These are phyloP conservation scores for Chamaecrista fasciculata DNA, from an alignment of 306 rosid species.

Conservation along the genomic window DNA sequence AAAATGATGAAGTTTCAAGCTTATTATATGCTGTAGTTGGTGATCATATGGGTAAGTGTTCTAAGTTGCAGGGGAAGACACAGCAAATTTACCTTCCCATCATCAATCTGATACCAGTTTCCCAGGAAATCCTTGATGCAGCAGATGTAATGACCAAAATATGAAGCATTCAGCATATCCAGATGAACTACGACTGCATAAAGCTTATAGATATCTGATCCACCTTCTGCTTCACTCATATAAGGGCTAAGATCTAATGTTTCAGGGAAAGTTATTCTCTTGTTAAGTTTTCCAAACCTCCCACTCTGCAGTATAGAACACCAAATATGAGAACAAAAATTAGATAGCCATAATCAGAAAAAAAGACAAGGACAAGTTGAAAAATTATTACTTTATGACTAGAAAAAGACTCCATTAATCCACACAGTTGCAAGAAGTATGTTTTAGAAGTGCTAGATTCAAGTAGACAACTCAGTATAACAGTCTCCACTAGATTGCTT, in stretches of 20 bases:
- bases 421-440: not conserved
- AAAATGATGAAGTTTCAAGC: conserved; percentile 16
- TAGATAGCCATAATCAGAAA: not conserved
- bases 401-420: not conserved
- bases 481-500: conserved; percentile 6
- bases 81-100: conserved; percentile 58
- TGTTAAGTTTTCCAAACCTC: conserved; percentile 86
- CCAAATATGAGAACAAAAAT: conserved; percentile 14
- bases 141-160: conserved; percentile 83
- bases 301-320: conserved; percentile 59
- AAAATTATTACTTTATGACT: not conserved
- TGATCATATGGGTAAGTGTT: not conserved
- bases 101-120: conserved; percentile 73
- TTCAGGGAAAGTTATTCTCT: conserved; percentile 76
- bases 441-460: not conserved
- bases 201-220: conserved; percentile 59
- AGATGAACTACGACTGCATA: conserved; percentile 84
- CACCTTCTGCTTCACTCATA: conserved; percentile 66
- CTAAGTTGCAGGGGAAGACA: not conserved
- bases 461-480: not conserved
- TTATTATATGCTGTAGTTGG: not conserved
- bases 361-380: not conserved
- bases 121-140: conserved; percentile 67
- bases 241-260: conserved; percentile 70
- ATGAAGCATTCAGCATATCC: conserved; percentile 85